Evolutionary conservation across 2,329 filamentous ascomycete genomes (phyloP), one percentile per base, ranked within the genome.

Genomic region (Nigrospora sphaerica): DNA sequence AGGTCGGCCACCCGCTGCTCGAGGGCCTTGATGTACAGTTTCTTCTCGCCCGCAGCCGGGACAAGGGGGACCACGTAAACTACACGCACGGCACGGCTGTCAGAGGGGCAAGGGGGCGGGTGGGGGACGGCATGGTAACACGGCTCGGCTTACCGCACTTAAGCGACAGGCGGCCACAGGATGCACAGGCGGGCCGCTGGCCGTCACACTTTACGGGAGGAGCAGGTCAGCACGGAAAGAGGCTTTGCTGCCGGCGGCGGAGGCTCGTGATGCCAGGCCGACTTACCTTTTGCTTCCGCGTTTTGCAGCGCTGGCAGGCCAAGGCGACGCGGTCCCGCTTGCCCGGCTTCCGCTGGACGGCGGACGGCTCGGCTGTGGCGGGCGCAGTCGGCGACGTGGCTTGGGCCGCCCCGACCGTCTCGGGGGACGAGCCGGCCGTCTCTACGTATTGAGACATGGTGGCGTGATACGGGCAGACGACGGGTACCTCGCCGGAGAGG

Each of bases 31-130:
- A 58, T 59, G 43, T 57, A 58, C 0, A 60, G 47, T 32, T 60
- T 60, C 52, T 60, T 62, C 49, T 62, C 59, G 4, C 58, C 58
- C 1, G 59, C 58, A 6, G 58, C 58, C 12, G 59, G 59, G n/a
- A 60, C 56, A 12, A 60, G 52, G 2, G 59, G 58, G 11, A 62
- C 56, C 36, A 62, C 54, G 37, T 62, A 62, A n/a, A 58, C 59
- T 61, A 28, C 28, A 33, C 23, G 36, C 14, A 10, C 5, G 46
- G 32, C 10, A n/a, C 32, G 32, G 32, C 5, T 16, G 17, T 19
- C 17, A 36, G n/a, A 41, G 32, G 11, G 35, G 49, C 47, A 46
- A 39, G 32, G 36, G n/a, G 4, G n/a, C n/a, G n/a, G 38, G 37
- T 13, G 12, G 6, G 9, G 10, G 14, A 17, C 17, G 35, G 13